These are phyloP conservation scores for Vaucheria bursata DNA, from an alignment of 352 stramenopile species.

Conservation along the genomic window DNA sequence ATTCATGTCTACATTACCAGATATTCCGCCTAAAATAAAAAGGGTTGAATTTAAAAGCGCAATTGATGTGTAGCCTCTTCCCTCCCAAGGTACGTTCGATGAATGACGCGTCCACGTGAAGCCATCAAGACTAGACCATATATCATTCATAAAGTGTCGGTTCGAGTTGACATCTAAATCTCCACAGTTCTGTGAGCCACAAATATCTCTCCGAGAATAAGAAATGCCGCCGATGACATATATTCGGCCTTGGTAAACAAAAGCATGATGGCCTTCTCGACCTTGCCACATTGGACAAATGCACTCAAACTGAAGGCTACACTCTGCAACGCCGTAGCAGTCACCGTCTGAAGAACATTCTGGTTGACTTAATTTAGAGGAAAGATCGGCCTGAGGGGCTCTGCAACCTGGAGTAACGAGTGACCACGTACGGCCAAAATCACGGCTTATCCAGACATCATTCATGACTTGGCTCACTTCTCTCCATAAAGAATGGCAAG, in stretches of 20 bases:
- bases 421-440: constrained; percentile 54
- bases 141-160: constrained; percentile 43
- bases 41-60: constrained; percentile 20
- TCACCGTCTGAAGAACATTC: constrained; percentile 48
- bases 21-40: constrained; percentile 42
- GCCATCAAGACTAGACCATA: constrained; percentile 38
- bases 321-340: constrained; percentile 57
- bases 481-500: constrained; percentile 47
- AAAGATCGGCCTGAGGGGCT: constrained; percentile 25
- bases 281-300: constrained; percentile 60
- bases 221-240: constrained; percentile 61
- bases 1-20: no score
- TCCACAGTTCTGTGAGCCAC: constrained; percentile 53
- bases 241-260: constrained; percentile 53
- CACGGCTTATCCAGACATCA: constrained; percentile 58
- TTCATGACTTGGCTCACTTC: constrained; percentile 58
- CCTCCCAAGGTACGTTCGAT: no score
- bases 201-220: constrained; percentile 53
- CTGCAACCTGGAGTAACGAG: constrained; percentile 59
- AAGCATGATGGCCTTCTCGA: constrained; percentile 54
- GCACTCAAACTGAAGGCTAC: constrained; percentile 50
- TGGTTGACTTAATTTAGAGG: no score
- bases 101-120: no score
- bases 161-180: constrained; percentile 42
- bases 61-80: constrained; percentile 19